Evolutionary conservation across 352 stramenopile species (phyloP).

Genomic region (Elongisporangium prolatum): DNA sequence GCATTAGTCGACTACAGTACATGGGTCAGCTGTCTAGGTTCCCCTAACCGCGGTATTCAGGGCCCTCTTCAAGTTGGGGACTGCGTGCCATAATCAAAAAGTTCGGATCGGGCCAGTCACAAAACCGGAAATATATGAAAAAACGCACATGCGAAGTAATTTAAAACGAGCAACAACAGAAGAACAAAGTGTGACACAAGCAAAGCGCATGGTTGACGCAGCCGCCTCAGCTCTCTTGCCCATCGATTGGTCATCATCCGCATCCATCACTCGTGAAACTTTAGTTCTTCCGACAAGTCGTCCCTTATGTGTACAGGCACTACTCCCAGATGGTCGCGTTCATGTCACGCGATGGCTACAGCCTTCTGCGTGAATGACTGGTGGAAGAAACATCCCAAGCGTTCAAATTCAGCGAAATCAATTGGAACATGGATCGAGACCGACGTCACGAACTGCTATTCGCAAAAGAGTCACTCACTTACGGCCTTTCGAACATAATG

Average conservation of each 20-base stretch:
- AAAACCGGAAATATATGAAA: not conserved
- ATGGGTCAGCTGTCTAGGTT: not conserved
- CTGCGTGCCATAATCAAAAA: not conserved
- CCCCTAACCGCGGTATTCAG: not conserved
- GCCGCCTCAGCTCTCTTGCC: not conserved
- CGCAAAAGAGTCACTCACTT: too few species aligned
- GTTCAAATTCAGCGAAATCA: too few species aligned
- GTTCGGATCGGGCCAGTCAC: not conserved
- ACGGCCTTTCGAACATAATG: too few species aligned
- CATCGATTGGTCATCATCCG: not conserved
- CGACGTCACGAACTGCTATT: too few species aligned
- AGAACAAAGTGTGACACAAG: not conserved
- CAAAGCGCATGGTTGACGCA: not conserved
- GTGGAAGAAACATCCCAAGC: too few species aligned
- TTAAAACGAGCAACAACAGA: not conserved
- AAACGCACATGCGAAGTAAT: not conserved
- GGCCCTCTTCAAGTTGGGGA: not conserved
- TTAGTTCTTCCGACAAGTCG: not conserved
- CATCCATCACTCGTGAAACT: not conserved
- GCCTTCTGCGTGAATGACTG: not conserved
- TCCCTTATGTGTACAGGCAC: not conserved
- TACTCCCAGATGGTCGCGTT: not conserved
- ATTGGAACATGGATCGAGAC: too few species aligned
- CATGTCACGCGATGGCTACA: not conserved
- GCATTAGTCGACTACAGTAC: not conserved